phyloP scores from a whole-genome alignment of 2,329 filamentous ascomycete species.

The Sporothrix inflata region DNA sequence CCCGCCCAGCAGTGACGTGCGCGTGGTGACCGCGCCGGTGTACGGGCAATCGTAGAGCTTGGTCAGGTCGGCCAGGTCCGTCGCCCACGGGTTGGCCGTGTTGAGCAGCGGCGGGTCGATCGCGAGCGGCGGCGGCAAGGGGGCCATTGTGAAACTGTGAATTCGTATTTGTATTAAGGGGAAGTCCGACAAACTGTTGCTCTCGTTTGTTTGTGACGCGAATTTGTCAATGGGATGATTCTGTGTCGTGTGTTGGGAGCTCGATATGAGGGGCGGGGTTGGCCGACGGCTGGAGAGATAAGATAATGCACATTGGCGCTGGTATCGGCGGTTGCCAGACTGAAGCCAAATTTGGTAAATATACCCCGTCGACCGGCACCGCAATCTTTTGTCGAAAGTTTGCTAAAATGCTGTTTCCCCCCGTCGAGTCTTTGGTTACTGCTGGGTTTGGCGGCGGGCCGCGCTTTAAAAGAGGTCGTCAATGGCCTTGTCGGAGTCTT shows the following conservation, averaged over 20 bases:
- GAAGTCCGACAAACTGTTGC: background rate
- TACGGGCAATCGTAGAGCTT: constrained; percentile 62
- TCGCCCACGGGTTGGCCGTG: constrained; percentile 77
- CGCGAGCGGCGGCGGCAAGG: constrained; percentile 50
- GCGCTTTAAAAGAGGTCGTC: constrained; percentile 71
- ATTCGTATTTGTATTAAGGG: too few species aligned
- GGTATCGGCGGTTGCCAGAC: background rate
- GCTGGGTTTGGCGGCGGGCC: background rate
- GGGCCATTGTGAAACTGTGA: background rate
- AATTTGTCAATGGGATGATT: background rate
- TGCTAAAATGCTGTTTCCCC: background rate
- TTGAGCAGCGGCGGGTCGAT: constrained; percentile 72
- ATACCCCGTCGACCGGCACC: background rate
- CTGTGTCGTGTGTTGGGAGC: background rate
- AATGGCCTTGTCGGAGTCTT: constrained; percentile 90
- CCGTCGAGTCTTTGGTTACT: background rate
- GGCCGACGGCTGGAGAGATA: constrained; percentile 34
- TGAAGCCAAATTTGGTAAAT: background rate
- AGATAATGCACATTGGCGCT: constrained; percentile 35
- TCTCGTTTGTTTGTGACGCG: background rate
- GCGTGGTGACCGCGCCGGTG: constrained; percentile 74
- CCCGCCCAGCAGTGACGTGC: constrained; percentile 67
- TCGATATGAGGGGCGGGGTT: constrained; percentile 29
- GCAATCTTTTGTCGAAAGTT: background rate
- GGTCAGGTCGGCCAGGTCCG: constrained; percentile 62